A percentile compares a stretch with the other conserved stretches of the same genome.
Evolutionary conservation across 1,284 basidiomycete species (phyloP).

Genomic region (Rhodotorula sp.): DNA sequence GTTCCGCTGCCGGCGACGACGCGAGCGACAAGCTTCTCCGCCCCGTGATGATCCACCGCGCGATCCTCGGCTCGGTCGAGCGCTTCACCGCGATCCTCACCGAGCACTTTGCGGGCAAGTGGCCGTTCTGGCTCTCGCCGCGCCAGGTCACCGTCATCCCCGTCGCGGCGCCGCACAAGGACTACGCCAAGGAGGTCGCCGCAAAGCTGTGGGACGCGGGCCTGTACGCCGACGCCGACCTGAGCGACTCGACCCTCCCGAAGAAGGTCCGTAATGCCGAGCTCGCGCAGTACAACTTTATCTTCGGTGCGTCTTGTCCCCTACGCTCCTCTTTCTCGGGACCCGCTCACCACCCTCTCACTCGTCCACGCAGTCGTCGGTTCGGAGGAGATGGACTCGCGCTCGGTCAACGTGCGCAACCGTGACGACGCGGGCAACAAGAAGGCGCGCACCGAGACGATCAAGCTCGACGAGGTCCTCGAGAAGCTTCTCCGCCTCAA

Average conservation of each 20-base stretch:
- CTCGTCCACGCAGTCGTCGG: slow-evolving; percentile 75
- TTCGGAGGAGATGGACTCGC: slow-evolving; percentile 79
- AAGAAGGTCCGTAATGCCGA: slow-evolving; percentile 75
- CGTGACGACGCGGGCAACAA: slow-evolving; percentile 88
- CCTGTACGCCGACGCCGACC: slow-evolving; percentile 88
- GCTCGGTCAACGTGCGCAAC: slow-evolving; percentile 92
- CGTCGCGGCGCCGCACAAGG: slow-evolving; percentile 83
- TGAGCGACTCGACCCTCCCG: slow-evolving; percentile 85
- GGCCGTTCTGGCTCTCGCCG: slow-evolving; percentile 98
- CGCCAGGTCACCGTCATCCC: slow-evolving; percentile 93
- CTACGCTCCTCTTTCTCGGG: not conserved
- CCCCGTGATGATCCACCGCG: slow-evolving; percentile 98
- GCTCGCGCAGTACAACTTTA: slow-evolving; percentile 94
- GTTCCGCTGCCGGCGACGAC: slow-evolving; percentile 62
- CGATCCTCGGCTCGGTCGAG: slow-evolving; percentile 91
- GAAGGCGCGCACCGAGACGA: slow-evolving; percentile 62
- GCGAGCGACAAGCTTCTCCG: slow-evolving; percentile 59
- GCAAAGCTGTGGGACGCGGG: slow-evolving; percentile 69
- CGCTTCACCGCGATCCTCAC: slow-evolving; percentile 97
- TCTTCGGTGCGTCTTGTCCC: slow-evolving; percentile 70
- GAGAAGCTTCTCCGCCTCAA: slow-evolving; percentile 69
- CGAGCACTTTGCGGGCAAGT: slow-evolving; percentile 96
- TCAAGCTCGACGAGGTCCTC: slow-evolving; percentile 66
- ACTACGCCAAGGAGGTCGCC: slow-evolving; percentile 81
- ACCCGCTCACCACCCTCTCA: not conserved